Evolutionary conservation across 202 grass and related monocot species (phyloP).

Genomic region (Zoysia matrella): DNA sequence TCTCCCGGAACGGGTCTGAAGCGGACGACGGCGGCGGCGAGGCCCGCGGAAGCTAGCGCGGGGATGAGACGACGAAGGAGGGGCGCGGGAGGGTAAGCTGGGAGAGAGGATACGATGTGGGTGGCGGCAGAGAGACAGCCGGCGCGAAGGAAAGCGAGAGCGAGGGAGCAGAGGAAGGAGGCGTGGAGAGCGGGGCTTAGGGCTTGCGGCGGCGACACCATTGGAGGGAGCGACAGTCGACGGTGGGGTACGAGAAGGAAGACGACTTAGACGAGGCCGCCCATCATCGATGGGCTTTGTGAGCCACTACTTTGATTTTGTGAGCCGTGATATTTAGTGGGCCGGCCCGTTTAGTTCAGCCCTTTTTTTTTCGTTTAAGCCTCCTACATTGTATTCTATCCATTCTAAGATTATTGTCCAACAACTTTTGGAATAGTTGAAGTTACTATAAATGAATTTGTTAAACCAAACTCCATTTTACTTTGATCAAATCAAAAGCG

Average conservation of each 20-base stretch:
- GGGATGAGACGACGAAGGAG: constrained; percentile 73
- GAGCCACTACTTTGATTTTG: background rate
- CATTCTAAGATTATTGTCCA: no score
- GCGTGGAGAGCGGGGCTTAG: constrained; percentile 43
- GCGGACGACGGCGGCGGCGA: constrained; percentile 58
- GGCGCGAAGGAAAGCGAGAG: constrained; percentile 66
- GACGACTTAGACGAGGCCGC: background rate
- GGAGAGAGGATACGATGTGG: constrained; percentile 50
- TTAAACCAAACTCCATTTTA: no score
- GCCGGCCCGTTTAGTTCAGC: no score
- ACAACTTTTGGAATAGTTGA: no score
- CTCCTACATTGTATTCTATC: no score
- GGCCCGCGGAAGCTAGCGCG: constrained; percentile 66
- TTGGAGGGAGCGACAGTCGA: background rate
- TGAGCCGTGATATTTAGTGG: background rate
- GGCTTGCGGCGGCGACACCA: constrained; percentile 20
- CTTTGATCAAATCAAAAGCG: no score
- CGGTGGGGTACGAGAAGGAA: background rate
- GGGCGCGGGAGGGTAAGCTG: constrained; percentile 31
- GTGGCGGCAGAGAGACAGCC: constrained; percentile 56
- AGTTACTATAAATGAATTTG: no score
- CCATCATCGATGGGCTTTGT: background rate
- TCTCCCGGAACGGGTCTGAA: constrained; percentile 55
- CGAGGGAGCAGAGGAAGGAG: constrained; percentile 75
- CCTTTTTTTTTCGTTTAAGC: no score